Evolutionary conservation across 164 flowering plant species (phyloP).

Genomic region (Saururus chinensis): DNA sequence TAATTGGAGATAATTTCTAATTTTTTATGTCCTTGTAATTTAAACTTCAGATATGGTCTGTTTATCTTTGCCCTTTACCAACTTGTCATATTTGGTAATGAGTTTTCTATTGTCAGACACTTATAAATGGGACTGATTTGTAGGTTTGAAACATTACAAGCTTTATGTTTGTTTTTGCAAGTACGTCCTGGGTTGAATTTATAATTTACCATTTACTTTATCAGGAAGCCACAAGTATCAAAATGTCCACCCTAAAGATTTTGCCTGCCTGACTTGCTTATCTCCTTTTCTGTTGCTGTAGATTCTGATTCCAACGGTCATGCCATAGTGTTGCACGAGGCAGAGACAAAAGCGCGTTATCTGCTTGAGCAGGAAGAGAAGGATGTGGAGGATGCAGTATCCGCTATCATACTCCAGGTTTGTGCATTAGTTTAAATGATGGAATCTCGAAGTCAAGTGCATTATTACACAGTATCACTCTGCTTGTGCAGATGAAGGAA

Average conservation of each 20-base stretch:
- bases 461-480: neutral
- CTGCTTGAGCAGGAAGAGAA: constrained; percentile 50
- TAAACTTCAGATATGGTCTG: too few species aligned
- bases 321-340: constrained; percentile 13
- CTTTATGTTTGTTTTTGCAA: too few species aligned
- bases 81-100: too few species aligned
- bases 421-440: constrained; percentile 1
- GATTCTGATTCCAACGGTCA: constrained; percentile 27
- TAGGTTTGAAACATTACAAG: neutral
- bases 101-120: too few species aligned
- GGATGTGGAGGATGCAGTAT: constrained; percentile 52
- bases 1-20: too few species aligned
- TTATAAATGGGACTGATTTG: neutral
- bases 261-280: neutral
- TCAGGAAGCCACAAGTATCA: neutral
- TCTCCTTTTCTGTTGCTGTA: constrained; percentile 17
- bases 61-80: too few species aligned
- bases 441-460: neutral
- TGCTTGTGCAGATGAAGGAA: constrained; percentile 50
- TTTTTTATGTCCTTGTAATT: too few species aligned
- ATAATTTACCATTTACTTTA: neutral
- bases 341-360: constrained; percentile 31
- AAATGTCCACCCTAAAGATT: neutral
- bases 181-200: neutral
- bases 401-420: constrained; percentile 60